Evolutionary conservation across 192 early-diverging fungal genomes (phyloP).

Genomic region (Allomyces macrogynus): DNA sequence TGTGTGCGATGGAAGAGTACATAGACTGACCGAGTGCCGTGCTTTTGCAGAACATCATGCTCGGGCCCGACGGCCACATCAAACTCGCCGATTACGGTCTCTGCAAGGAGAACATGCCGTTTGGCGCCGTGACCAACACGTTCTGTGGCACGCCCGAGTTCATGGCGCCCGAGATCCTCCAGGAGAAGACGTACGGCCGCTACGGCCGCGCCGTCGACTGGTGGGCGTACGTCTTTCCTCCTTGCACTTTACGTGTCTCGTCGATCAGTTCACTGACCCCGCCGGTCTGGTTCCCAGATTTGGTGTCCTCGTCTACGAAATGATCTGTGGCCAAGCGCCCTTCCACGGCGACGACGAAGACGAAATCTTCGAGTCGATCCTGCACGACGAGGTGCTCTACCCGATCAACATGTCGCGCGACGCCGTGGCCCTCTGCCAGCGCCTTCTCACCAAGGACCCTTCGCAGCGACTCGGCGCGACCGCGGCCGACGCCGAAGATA

Average conservation of each 20-base stretch:
- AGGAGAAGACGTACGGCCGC: conserved; percentile 81
- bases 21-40: too few relatives aligned
- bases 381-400: conserved; percentile 87
- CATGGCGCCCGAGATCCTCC: conserved; percentile 95
- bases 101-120: conserved; percentile 90
- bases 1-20: too few relatives aligned
- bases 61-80: conserved; percentile 81
- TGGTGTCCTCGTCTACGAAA: conserved; percentile 67
- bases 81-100: conserved; percentile 97
- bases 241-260: too few relatives aligned
- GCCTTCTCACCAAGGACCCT: conserved; percentile 77
- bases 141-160: conserved; percentile 98
- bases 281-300: too few relatives aligned
- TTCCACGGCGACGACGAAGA: conserved; percentile 93
- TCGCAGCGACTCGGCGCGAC: conserved; percentile 63
- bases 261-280: too few relatives aligned
- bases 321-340: conserved; percentile 79
- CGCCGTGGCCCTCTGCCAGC: conserved; percentile 77
- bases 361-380: conserved; percentile 93
- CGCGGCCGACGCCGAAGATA: conserved; percentile 70
- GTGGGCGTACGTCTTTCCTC: conserved; percentile 68
- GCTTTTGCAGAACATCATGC: conserved; percentile 77
- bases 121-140: conserved; percentile 70
- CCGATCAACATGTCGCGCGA: conserved; percentile 84
- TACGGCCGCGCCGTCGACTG: conserved; percentile 95